Evolutionary conservation across 768 basidiomycete species (phyloP).

Genomic region (Lanmaoa pseudosensibilis): DNA sequence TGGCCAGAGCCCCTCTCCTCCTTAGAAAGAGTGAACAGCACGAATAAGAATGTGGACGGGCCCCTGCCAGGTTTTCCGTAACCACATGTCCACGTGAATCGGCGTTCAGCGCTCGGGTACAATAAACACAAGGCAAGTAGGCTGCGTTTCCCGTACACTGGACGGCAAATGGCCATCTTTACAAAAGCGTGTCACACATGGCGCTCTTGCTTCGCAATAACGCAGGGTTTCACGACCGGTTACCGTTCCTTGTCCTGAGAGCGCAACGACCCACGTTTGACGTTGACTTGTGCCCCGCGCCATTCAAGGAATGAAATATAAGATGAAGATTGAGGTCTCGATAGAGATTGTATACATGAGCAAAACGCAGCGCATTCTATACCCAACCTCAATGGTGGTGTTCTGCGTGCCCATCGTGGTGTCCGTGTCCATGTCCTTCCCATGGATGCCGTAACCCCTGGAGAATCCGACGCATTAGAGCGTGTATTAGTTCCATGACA

Average conservation of each 20-base stretch:
- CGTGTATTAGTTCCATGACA: not conserved
- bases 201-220: not conserved
- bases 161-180: not conserved
- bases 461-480: not conserved
- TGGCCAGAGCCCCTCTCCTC: not conserved
- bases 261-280: not conserved
- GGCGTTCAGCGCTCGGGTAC: not conserved
- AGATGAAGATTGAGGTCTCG: not conserved
- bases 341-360: slow-evolving; percentile 12
- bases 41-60: not conserved
- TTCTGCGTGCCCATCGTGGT: slow-evolving; percentile 36
- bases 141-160: not conserved
- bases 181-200: not conserved
- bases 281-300: not conserved
- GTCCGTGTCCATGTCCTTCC: slow-evolving; percentile 58
- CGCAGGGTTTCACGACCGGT: not conserved
- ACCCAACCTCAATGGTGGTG: slow-evolving; percentile 40
- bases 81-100: too few species aligned
- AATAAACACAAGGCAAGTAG: too few species aligned
- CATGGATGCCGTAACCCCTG: slow-evolving; percentile 65
- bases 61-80: too few species aligned
- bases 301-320: not conserved
- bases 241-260: not conserved
- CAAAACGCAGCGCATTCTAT: slow-evolving; percentile 13
- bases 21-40: not conserved